Evolutionary conservation across 1,284 basidiomycete genomes (phyloP), one percentile per base, ranked within the genome.

Genomic region (Marasmius tenuissimus): DNA sequence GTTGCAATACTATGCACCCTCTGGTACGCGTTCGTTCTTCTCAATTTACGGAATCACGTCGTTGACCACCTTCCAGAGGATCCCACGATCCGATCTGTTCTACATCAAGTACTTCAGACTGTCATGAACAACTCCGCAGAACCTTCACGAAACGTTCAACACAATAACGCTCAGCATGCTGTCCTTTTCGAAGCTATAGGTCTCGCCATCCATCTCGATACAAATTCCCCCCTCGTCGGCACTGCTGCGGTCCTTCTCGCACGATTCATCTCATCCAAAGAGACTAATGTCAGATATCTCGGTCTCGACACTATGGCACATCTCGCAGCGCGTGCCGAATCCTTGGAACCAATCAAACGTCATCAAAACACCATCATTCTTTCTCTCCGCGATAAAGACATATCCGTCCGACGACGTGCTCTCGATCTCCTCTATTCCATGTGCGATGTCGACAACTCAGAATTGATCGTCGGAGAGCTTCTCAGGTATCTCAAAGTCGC

Each of bases 221-320:
- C 94, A 47, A 94, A 89, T 66, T 98, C 96, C 1, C 86, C 89
- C 10, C 83, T 98, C 10, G 97, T 98, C 6, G 85, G 87, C 61
- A 93, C 91, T 20, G 94, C 97, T n/a, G 92, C 96, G 0, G 85
- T 94, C 57, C 85, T 98, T 16, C 86, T 99, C 12, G 97, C 97
- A 47, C 87, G 92, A 4, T 98, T 99, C 76, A 98, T 99, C 68
- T 89, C 94, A 57, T 97, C 96, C 4, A 96, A 96, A 73, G 97
- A 99, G 76, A 99, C 97, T 20, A 99, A 99, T 71, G 96, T 99
- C 48, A 87, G 97, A 56, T 99, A 99, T 77, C 88, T 99, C 47
- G 96, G 97, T 27, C 84, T 99, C 59, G 97, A 99, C 73, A 97
- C 96, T 20, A 96, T 99, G 93, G 96, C 97, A 6, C 96, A 98